Conservation (phyloP, 73 alveolate genomes). For the Paramecium primaurelia region DNA sequence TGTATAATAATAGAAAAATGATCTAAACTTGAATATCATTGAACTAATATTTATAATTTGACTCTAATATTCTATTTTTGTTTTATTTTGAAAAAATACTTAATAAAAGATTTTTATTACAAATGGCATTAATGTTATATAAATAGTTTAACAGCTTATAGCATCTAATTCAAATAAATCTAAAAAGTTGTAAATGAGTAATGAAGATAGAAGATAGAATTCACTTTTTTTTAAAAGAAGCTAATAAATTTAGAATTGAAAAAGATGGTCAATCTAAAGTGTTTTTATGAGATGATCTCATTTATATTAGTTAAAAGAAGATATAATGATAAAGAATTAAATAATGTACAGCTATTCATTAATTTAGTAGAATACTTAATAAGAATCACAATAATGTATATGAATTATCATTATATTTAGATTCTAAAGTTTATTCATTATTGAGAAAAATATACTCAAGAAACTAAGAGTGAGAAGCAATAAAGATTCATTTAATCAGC, state of each 20-base stretch:
- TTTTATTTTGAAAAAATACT: neutral
- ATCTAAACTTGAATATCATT: neutral
- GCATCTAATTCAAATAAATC: neutral
- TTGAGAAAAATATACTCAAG: slow-evolving; percentile 86
- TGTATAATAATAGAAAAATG: neutral
- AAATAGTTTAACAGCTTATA: too few relatives aligned
- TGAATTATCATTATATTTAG: slow-evolving; percentile 1
- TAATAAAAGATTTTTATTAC: neutral
- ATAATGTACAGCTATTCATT: slow-evolving; percentile 95
- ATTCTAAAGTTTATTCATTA: slow-evolving; percentile 71
- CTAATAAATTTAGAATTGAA: slow-evolving; percentile 89
- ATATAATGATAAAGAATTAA: slow-evolving; percentile 90
- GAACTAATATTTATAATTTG: neutral
- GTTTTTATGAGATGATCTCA: slow-evolving; percentile 93
- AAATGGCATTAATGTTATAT: neutral
- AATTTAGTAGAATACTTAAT: slow-evolving; percentile 56
- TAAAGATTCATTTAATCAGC: slow-evolving; percentile 88
- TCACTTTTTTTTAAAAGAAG: slow-evolving; percentile 76
- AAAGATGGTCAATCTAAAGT: slow-evolving; percentile 96
- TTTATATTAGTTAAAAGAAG: slow-evolving; percentile 96
- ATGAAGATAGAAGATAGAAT: slow-evolving; percentile 62
- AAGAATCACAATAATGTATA: neutral
- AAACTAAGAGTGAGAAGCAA: slow-evolving; percentile 65
- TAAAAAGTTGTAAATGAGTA: slow-evolving; percentile 10
- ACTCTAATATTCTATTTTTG: too few relatives aligned